Percentiles rank a stretch among this genome's conserved stretches.
phyloP scores from a whole-genome alignment of 2,329 filamentous ascomycete species.

The Apiospora saccharicola region DNA sequence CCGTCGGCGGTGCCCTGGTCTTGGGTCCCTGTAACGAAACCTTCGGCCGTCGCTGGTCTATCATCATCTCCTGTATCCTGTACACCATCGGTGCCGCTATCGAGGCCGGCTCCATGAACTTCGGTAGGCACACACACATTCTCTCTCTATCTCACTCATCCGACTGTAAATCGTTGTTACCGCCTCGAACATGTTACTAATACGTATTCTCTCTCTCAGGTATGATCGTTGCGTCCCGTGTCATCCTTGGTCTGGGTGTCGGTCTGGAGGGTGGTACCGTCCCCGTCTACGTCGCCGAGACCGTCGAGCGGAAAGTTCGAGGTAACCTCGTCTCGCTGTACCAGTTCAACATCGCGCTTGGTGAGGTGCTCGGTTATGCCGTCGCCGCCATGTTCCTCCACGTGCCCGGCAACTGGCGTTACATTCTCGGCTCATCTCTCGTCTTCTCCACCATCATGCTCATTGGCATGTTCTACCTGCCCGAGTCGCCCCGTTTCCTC shows the following conservation, averaged over 20 bases:
- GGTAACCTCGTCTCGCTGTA: slow-evolving; percentile 78
- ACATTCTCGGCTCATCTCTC: slow-evolving; percentile 75
- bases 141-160: neutral
- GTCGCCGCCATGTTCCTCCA: slow-evolving; percentile 76
- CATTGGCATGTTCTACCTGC: slow-evolving; percentile 73
- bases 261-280: slow-evolving; percentile 79
- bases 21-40: slow-evolving; percentile 73
- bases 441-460: slow-evolving; percentile 72
- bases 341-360: slow-evolving; percentile 78
- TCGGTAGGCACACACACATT: slow-evolving; percentile 51
- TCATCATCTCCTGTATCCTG: slow-evolving; percentile 72
- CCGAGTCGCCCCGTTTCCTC: slow-evolving; percentile 72
- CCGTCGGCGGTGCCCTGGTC: slow-evolving; percentile 73
- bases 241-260: slow-evolving; percentile 74
- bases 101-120: slow-evolving; percentile 72
- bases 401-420: slow-evolving; percentile 76
- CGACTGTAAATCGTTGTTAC: neutral
- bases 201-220: slow-evolving; percentile 35
- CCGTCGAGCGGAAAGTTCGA: slow-evolving; percentile 70
- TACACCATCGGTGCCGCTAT: slow-evolving; percentile 76
- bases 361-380: slow-evolving; percentile 76
- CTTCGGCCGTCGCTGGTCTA: slow-evolving; percentile 71
- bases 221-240: slow-evolving; percentile 73
- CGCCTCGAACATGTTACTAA: neutral
- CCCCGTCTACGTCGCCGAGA: slow-evolving; percentile 78